These are phyloP conservation scores for Phytophthora sp. DNA, from an alignment of 352 stramenopile species.

Conservation along the genomic window DNA sequence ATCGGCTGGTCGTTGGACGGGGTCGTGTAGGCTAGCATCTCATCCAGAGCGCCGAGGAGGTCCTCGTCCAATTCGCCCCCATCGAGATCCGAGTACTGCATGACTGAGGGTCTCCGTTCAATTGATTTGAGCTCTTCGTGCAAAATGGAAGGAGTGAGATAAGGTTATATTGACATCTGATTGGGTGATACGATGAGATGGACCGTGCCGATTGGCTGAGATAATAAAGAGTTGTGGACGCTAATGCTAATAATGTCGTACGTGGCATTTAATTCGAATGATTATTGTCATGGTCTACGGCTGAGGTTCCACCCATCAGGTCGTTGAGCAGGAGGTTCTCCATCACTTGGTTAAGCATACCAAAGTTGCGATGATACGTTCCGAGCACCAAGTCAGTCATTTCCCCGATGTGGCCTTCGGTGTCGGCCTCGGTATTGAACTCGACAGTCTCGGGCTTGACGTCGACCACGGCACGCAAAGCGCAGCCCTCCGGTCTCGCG, in stretches of 20 bases:
- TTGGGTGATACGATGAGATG: not conserved
- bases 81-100: constrained; percentile 7
- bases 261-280: too few relatives aligned
- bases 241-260: too few relatives aligned
- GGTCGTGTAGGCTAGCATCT: constrained; percentile 24
- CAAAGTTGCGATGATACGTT: constrained; percentile 54
- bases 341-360: constrained; percentile 48
- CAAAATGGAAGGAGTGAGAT: not conserved
- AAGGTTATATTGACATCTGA: not conserved
- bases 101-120: constrained; percentile 1
- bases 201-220: not conserved
- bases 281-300: too few relatives aligned
- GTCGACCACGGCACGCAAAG: constrained; percentile 21
- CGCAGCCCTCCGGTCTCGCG: too few relatives aligned
- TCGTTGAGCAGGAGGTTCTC: constrained; percentile 45
- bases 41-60: constrained; percentile 27
- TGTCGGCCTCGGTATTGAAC: constrained; percentile 14
- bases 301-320: constrained; percentile 15
- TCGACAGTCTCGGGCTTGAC: constrained; percentile 34
- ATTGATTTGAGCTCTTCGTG: not conserved
- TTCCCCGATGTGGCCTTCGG: constrained; percentile 36
- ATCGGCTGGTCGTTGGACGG: not conserved
- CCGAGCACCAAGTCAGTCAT: constrained; percentile 56
- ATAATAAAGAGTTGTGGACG: not conserved
- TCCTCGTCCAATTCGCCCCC: constrained; percentile 25